phyloP scores from a whole-genome alignment of 192 early-diverging fungal genomes.

The Funneliformis geosporum region DNA sequence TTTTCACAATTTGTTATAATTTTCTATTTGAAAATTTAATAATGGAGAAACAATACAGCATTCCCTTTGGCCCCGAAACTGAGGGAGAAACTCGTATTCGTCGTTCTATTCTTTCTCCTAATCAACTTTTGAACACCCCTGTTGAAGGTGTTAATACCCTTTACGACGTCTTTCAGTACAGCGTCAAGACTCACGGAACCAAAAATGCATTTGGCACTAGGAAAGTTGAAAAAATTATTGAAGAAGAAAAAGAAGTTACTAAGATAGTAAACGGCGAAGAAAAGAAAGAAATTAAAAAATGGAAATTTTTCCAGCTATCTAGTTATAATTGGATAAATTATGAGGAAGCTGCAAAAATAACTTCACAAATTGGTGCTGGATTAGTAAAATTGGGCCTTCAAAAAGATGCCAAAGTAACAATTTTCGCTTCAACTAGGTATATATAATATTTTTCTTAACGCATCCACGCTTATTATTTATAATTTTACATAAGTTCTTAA shows the following conservation, averaged over 20 bases:
- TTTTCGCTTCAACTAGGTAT: slow-evolving; percentile 75
- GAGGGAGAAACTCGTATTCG: slow-evolving; percentile 48
- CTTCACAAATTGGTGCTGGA: slow-evolving; percentile 67
- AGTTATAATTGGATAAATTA: slow-evolving; percentile 84
- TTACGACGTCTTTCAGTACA: slow-evolving; percentile 70
- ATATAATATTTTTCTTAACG: neutral
- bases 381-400: slow-evolving; percentile 65
- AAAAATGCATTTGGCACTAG: slow-evolving; percentile 68
- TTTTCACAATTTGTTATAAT: no score
- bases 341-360: slow-evolving; percentile 59
- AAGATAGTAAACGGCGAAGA: slow-evolving; percentile 61
- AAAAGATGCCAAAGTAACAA: slow-evolving; percentile 52
- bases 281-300: slow-evolving; percentile 71
- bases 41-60: slow-evolving; percentile 11
- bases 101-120: slow-evolving; percentile 48
- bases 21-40: neutral
- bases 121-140: slow-evolving; percentile 49
- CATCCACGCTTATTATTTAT: neutral
- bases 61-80: neutral
- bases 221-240: slow-evolving; percentile 59
- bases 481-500: neutral
- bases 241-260: slow-evolving; percentile 75
- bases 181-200: slow-evolving; percentile 53
- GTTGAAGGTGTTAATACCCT: slow-evolving; percentile 59
- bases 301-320: slow-evolving; percentile 81